Evolutionary conservation across 768 basidiomycete species (phyloP).

Genomic region (Lactarius sanguifluus): DNA sequence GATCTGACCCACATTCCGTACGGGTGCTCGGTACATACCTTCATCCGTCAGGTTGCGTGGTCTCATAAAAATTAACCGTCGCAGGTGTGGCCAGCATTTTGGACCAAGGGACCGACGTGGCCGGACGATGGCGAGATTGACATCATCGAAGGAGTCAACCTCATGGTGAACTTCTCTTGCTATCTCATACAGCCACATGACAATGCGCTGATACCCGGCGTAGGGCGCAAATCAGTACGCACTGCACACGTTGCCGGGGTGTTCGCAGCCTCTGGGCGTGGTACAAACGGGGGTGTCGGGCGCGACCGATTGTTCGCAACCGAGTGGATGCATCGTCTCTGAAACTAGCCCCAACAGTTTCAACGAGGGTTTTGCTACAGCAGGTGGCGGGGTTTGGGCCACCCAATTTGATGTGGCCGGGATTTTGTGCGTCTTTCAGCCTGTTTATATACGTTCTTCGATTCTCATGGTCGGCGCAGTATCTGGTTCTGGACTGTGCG

Average conservation of each 20-base stretch:
- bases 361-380: conserved; percentile 43
- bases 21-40: conserved; percentile 49
- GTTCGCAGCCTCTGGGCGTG: conserved; percentile 36
- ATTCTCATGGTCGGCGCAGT: conserved; percentile 31
- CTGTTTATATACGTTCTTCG: neutral
- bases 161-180: conserved; percentile 30
- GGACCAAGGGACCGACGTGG: conserved; percentile 42
- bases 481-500: conserved; percentile 54
- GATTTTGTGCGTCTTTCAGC: conserved; percentile 41
- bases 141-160: conserved; percentile 54
- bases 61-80: neutral
- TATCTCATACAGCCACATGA: neutral
- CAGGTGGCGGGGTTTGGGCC: conserved; percentile 67
- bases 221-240: conserved; percentile 51
- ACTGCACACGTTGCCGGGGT: conserved; percentile 48
- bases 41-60: neutral
- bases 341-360: conserved; percentile 43
- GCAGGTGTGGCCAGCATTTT: conserved; percentile 43
- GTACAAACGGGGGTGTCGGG: conserved; percentile 38
- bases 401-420: conserved; percentile 64
- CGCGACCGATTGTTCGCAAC: conserved; percentile 36
- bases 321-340: conserved; percentile 40
- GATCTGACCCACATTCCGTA: conserved; percentile 52
- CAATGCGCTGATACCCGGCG: neutral
- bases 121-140: conserved; percentile 44